Percentiles rank a stretch among this genome's conserved stretches.
These are phyloP conservation scores for Nemania sp. DNA, from an alignment of 2,329 filamentous ascomycete species.

Conservation along the genomic window DNA sequence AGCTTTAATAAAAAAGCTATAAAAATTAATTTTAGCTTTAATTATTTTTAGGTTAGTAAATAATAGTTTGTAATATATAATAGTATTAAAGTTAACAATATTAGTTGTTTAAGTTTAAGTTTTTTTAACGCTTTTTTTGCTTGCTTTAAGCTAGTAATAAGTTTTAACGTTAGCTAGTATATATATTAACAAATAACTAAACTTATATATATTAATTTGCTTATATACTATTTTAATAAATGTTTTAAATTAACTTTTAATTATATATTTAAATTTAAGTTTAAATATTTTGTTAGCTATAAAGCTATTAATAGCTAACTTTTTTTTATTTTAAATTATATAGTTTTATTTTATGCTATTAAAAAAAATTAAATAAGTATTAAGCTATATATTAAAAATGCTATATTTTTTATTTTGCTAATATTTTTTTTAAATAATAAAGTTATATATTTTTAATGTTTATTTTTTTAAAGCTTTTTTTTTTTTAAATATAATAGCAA, in stretches of 20 bases:
- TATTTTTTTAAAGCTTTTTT: conserved; percentile 8
- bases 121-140: not conserved
- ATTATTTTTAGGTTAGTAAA: not conserved
- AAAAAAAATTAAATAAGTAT: conserved; percentile 1
- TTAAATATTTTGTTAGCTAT: not conserved
- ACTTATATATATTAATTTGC: not conserved
- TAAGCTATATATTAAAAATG: not conserved
- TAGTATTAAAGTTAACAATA: not conserved
- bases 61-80: not conserved
- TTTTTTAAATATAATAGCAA: not conserved
- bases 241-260: not conserved
- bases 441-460: conserved; percentile 5
- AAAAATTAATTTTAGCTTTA: not conserved
- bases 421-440: not conserved
- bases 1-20: conserved; percentile 5
- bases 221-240: conserved; percentile 1
- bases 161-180: not conserved
- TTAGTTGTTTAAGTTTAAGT: not conserved
- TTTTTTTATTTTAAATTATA: conserved; percentile 11
- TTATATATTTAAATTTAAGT: conserved; percentile 4
- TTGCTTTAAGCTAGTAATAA: not conserved
- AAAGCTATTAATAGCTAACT: not conserved
- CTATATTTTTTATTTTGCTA: not conserved
- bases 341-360: not conserved
- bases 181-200: conserved; percentile 6